Base-by-base conservation (phyloP, 2,329 filamentous ascomycete species). In the Penicillium verrucosum region DNA sequence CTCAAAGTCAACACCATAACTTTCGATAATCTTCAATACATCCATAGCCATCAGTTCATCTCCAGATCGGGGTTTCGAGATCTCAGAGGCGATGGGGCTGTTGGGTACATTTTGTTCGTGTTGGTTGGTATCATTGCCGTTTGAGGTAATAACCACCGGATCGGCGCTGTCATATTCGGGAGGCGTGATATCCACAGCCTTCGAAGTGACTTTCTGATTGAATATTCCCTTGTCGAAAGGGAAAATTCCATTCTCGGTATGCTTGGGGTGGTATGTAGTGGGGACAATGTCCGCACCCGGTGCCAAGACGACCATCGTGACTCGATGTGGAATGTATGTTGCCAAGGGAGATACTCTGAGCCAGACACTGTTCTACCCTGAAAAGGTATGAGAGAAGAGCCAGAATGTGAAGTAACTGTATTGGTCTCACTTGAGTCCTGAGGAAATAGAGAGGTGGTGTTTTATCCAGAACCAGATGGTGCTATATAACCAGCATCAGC, bases 1-100 rank as follows among this genome's bases (percentile, higher is more conserved):
- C 48, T 68, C 65, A 51, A 62, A 67, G 16, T 68, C 65, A 30
- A 67, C 63, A n/a, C 66, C 65, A 34, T 68, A 68, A 37, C 57
- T 64, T 51, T 68, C 65, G 30, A 68, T 65, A 1, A 68, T 43
- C 34, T 62, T 66, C 21, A 68, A 42, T 23, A 68, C 60, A 0
- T 63, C 54, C 25, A 64, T 48, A 1, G 64, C 51, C 54, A 61
- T 62, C 47, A 46, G 46, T 27, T 45, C 46, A 34, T 60, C 36
- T 29, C 30, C 42, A 6, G 54, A 57, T 16, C 36, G 3, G 11
- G 32, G 12, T 30, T 51, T 43, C n/a, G 30, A 41, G 38, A 18
- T 18, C 32, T 32, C 18, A 47, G 18, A 12, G 34, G 37, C 25
- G 23, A 46, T 23, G 11, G 29, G 12, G 16, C 30, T 21, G 32